Evolutionary conservation across 148 eudicot species (phyloP).

Genomic region (Hydrangea macrophylla): DNA sequence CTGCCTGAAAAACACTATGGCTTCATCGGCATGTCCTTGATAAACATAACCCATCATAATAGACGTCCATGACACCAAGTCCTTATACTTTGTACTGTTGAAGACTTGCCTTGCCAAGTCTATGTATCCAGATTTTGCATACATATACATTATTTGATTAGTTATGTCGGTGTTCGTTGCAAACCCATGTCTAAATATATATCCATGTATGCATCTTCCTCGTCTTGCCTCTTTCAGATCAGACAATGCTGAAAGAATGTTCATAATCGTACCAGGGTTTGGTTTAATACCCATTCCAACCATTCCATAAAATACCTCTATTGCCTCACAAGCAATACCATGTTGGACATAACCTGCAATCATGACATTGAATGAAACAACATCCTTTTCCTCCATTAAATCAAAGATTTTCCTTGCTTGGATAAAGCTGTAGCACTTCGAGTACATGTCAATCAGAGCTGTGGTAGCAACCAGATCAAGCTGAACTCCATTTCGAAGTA

Average conservation of each 20-base stretch:
- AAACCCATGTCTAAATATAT: slow-evolving; percentile 20
- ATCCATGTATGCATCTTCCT: slow-evolving; percentile 23
- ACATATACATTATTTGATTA: slow-evolving; percentile 22
- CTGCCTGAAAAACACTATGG: slow-evolving; percentile 16
- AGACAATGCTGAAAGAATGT: slow-evolving; percentile 14
- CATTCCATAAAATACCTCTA: slow-evolving; percentile 15
- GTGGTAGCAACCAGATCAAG: slow-evolving; percentile 25
- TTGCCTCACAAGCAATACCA: slow-evolving; percentile 16
- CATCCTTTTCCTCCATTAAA: slow-evolving; percentile 18
- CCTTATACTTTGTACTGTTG: slow-evolving; percentile 14
- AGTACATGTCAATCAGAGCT: slow-evolving; percentile 23
- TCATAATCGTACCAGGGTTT: slow-evolving; percentile 13
- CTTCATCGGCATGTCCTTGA: slow-evolving; percentile 20
- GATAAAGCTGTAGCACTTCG: slow-evolving; percentile 16
- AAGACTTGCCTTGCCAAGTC: slow-evolving; percentile 18
- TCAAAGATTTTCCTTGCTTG: slow-evolving; percentile 17
- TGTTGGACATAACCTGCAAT: slow-evolving; percentile 20
- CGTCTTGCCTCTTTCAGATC: slow-evolving; percentile 8
- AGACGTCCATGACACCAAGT: slow-evolving; percentile 29
- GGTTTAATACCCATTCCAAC: slow-evolving; percentile 7
- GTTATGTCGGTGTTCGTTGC: slow-evolving; percentile 18
- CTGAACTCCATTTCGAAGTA: slow-evolving; percentile 15
- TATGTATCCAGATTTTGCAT: slow-evolving; percentile 22
- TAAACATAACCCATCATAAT: slow-evolving; percentile 27
- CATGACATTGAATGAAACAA: slow-evolving; percentile 18